Base-by-base conservation (phyloP, 345 rosid genomes). In the Kernera saxatilis region DNA sequence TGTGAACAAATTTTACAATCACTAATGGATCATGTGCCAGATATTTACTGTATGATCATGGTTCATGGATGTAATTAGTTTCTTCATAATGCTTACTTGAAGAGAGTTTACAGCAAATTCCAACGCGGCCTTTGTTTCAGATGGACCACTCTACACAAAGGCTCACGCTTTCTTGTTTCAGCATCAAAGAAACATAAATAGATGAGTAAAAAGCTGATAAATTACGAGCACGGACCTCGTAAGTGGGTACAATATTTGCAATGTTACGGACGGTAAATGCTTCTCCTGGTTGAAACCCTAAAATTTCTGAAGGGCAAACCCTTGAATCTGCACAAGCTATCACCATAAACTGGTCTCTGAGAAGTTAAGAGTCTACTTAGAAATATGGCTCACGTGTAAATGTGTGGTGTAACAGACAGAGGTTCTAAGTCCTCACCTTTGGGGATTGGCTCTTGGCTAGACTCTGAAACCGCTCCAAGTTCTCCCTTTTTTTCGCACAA, bases 271-370 rank as follows among this genome's bases (percentile, higher is more conserved):
- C 84, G 3, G 78, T 80, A 80, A 91, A 91, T 67, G 97, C 92
- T 77, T 87, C 97, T 70, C 97, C 97, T 39, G 97, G 97, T 81
- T 86, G 86, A 76, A 91, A 87, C 53, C 97, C 97, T 64, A 91
- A 76, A 40, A 91, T 82, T 68, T 55, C 80, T 27, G 97, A 86
- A 63, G 97, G 97, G 67, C 97, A 91, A 72, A 91, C 96, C 79
- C 96, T 85, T 57, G 97, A 91, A 72, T 91, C 97, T 33, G 86
- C 90, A 82, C 97, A 91, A 48, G 97, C 92, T 67, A 89, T 82
- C 79, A 87, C 96, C 93, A 84, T 83, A 76, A 91, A 87, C 97
- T 89, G 89, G 59, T 44, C 82, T 71, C 25, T 35, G 76, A 75
- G 52, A 10, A 40, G 77, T 77, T 69, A n/a, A n/a, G n/a, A n/a